Base-by-base conservation (phyloP, 352 stramenopile genomes). In the Pythium oligandrum region DNA sequence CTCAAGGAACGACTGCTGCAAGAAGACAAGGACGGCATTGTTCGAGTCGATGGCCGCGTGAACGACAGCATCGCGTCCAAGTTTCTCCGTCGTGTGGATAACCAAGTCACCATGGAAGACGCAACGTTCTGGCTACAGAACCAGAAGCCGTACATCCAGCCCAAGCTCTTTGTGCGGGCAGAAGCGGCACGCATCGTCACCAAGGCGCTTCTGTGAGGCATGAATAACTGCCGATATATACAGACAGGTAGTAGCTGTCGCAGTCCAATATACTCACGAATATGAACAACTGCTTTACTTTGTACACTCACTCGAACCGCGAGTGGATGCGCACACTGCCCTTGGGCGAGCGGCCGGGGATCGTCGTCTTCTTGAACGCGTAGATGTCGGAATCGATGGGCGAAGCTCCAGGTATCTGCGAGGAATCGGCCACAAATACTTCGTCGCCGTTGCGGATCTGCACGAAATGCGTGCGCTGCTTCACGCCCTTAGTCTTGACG, bases 101-200 rank as follows among this genome's bases (percentile, higher is more conserved):
- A 79, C 63, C 76, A 95, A 58, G 76, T 95, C 34, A 89, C 82
- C 30, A 82, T 90, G 56, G 84, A 91, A 36, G 84, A 95, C 40
- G 84, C 82, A 32, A 80, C 66, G 17, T 95, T 81, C 58, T 95
- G 81, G 82, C 56, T 95, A n/a, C 51, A 80, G 43, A 89, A 68
- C 51, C 84, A 95, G 50, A 91, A 92, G 64, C 82, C 84, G 44
- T 93, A 92, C 59, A 61, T 93, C 44, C 72, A 75, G 34, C 64
- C 84, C 6, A 93, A 93, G 73, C 74, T 93, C 11, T 95, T 95
- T 65, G 78, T 88, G 31, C 84, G 84, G 44, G 82, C 80, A 2
- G 76, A 90, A 39, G 82, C 81, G 4, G 84, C 82, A 43, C 84
- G 84, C 12, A 86, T 95, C 51, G 70, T 91, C 33, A 90, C 84